phyloP scores from a whole-genome alignment of 148 eudicot genomes.

The Rhododendron molle region DNA sequence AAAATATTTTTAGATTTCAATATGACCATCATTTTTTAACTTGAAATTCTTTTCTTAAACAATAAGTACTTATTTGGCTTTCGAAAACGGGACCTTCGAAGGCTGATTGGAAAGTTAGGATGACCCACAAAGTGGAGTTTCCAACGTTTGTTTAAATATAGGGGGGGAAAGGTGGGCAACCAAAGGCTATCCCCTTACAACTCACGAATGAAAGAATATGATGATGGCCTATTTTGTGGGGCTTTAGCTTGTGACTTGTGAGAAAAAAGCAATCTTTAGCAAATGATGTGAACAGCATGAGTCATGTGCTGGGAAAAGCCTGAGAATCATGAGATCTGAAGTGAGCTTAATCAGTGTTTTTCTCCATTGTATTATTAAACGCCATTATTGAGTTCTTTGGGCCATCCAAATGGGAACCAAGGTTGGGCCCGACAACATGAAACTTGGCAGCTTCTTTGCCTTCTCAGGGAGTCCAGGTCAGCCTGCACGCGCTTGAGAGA shows the following conservation, averaged over 20 bases:
- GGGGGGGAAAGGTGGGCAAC: neutral
- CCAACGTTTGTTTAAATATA: too few species aligned
- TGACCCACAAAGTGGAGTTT: too few species aligned
- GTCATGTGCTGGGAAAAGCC: conserved; percentile 10
- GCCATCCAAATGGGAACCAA: neutral
- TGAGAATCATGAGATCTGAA: neutral
- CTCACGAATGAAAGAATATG: neutral
- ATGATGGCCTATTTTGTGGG: neutral
- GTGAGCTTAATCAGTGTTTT: neutral
- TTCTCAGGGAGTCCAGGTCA: neutral
- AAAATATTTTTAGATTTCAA: too few species aligned
- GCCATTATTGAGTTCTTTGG: neutral
- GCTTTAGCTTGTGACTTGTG: neutral
- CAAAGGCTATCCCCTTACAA: conserved; percentile 3
- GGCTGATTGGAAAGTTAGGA: too few species aligned
- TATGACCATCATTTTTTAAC: too few species aligned
- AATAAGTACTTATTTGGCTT: too few species aligned
- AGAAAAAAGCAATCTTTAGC: neutral
- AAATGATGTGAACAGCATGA: conserved; percentile 8
- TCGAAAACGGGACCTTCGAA: too few species aligned
- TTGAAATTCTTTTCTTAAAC: too few species aligned
- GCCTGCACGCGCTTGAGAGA: neutral
- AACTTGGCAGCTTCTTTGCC: neutral
- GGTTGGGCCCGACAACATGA: neutral
- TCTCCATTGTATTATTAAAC: neutral